A percentile compares a stretch with the other conserved stretches of the same genome.
Conservation (phyloP, 1,284 basidiomycete genomes). For the Marasmius fiardii region DNA sequence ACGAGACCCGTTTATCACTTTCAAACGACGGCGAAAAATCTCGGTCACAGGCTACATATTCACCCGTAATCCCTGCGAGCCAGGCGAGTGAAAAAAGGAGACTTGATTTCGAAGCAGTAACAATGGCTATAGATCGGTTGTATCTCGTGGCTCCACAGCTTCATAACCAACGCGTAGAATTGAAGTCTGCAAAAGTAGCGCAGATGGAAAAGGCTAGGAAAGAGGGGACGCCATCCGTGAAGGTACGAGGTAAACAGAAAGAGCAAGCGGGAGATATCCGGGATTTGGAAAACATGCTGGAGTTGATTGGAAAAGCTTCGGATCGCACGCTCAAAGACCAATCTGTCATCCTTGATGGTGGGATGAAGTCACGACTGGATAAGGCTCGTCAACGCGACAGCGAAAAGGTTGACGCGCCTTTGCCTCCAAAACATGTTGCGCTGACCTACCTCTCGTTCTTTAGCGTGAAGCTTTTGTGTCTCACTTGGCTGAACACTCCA, state of each 20-base stretch:
- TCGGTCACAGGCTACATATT: slow-evolving; percentile 8
- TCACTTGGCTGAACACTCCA: slow-evolving; percentile 63
- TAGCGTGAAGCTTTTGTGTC: slow-evolving; percentile 72
- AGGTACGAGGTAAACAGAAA: slow-evolving; percentile 33
- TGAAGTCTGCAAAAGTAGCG: slow-evolving; percentile 62
- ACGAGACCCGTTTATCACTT: slow-evolving; percentile 21
- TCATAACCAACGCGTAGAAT: slow-evolving; percentile 82
- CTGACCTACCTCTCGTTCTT: neutral
- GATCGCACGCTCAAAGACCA: slow-evolving; percentile 66
- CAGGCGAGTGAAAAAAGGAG: slow-evolving; percentile 63
- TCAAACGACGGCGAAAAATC: slow-evolving; percentile 31
- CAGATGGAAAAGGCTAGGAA: slow-evolving; percentile 62
- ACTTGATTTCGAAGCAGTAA: slow-evolving; percentile 79
- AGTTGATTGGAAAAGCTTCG: slow-evolving; percentile 69
- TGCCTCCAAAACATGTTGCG: slow-evolving; percentile 9
- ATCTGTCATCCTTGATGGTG: slow-evolving; percentile 59
- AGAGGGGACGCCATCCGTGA: slow-evolving; percentile 24
- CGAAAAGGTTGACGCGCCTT: slow-evolving; percentile 48
- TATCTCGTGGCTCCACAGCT: slow-evolving; percentile 82
- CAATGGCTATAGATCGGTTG: slow-evolving; percentile 82
- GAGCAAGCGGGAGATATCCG: slow-evolving; percentile 43
- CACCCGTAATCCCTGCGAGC: slow-evolving; percentile 8
- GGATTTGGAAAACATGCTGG: slow-evolving; percentile 71
- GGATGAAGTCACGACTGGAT: slow-evolving; percentile 50
- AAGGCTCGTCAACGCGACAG: slow-evolving; percentile 50